Conservation (phyloP, 345 rosid species). For the Syzygium aromaticum region DNA sequence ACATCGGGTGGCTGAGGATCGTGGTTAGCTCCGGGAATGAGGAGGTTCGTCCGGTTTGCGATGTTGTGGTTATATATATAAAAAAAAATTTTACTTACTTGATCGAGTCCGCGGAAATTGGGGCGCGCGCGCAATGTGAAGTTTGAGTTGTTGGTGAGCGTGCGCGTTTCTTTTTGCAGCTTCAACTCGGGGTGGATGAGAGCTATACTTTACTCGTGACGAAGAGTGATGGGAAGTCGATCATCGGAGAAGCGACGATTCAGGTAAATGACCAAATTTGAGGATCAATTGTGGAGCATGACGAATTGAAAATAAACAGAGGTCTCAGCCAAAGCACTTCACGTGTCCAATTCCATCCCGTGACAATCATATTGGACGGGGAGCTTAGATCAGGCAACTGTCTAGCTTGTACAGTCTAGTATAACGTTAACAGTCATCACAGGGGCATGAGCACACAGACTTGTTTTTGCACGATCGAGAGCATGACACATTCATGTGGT, state of each 20-base stretch:
- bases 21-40: slow-evolving; percentile 52
- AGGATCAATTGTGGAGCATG: not conserved
- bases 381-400: not conserved
- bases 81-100: not conserved
- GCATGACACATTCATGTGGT: not conserved
- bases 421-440: not conserved
- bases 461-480: not conserved
- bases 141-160: not conserved
- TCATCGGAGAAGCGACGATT: slow-evolving; percentile 50
- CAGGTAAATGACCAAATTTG: slow-evolving; percentile 40
- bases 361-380: not conserved
- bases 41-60: slow-evolving; percentile 26
- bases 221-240: slow-evolving; percentile 38
- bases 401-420: not conserved
- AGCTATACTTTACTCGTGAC: slow-evolving; percentile 40
- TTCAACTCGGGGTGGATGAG: slow-evolving; percentile 59
- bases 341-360: not conserved
- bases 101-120: not conserved
- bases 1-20: slow-evolving; percentile 44
- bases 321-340: not conserved
- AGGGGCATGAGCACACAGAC: not conserved
- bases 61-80: not conserved
- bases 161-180: slow-evolving; percentile 19
- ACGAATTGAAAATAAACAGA: not conserved
- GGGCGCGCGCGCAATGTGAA: not conserved